Percentiles rank a stretch among this genome's conserved stretches.
Evolutionary conservation across 2,329 filamentous ascomycete species (phyloP).

Genomic region (Elsinoe ampelina): DNA sequence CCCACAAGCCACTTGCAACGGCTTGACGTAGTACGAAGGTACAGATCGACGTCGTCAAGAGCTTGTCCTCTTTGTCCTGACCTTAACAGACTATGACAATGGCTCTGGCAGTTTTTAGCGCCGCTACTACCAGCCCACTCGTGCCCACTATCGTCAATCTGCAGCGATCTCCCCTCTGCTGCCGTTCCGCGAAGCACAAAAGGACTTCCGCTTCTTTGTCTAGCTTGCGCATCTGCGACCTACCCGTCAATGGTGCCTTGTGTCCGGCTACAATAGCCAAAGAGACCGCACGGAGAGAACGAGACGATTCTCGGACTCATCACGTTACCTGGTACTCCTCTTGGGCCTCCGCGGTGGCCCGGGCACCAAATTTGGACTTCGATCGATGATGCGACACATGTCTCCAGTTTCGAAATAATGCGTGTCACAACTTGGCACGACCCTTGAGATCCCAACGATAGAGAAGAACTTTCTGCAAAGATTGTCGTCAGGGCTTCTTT

Average conservation of each 20-base stretch:
- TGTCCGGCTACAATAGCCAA: not conserved
- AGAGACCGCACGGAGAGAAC: not conserved
- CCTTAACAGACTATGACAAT: not conserved
- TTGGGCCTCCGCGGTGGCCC: not conserved
- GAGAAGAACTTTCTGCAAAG: not conserved
- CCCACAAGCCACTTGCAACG: conserved; percentile 10
- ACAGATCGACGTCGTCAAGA: not conserved
- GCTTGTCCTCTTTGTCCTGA: not conserved
- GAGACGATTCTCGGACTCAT: not conserved
- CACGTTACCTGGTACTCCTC: not conserved
- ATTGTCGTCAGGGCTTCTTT: not conserved
- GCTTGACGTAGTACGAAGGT: conserved; percentile 7
- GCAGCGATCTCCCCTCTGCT: not conserved
- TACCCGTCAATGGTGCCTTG: conserved; percentile 2
- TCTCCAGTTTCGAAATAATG: not conserved
- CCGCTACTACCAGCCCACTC: not conserved
- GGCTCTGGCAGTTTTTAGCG: conserved; percentile 6
- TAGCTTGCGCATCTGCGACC: not conserved
- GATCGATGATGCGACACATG: conserved; percentile 12
- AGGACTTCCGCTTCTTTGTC: not conserved
- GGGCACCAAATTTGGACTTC: conserved; percentile 1
- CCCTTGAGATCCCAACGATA: not conserved
- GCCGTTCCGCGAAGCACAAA: conserved; percentile 2
- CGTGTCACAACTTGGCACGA: conserved; percentile 7
- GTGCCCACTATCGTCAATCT: not conserved